Percentiles rank a stretch among this genome's conserved stretches.
Conservation (phyloP, 177 flowering plant species). For the Tripterygium wilfordii region DNA sequence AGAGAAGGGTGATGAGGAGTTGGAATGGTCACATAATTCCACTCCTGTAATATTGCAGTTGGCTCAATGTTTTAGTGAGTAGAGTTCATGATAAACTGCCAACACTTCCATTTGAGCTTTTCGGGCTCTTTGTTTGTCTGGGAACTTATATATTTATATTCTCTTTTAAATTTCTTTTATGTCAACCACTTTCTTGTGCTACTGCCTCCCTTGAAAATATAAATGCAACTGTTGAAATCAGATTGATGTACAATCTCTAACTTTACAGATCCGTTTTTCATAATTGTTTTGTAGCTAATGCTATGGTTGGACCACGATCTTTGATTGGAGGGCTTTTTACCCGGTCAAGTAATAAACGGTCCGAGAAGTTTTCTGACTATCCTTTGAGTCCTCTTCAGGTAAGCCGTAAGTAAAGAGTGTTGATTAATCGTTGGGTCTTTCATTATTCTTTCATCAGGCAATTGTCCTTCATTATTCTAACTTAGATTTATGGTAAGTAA, state of each 20-base stretch:
- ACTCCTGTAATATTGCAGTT: slow-evolving; percentile 50
- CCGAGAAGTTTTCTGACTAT: slow-evolving; percentile 39
- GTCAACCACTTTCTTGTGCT: too few relatives aligned
- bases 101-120: too few relatives aligned
- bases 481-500: too few relatives aligned
- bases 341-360: slow-evolving; percentile 50
- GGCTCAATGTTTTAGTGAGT: slow-evolving; percentile 80
- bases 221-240: too few relatives aligned
- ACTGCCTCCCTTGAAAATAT: too few relatives aligned
- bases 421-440: background rate
- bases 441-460: too few relatives aligned
- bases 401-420: slow-evolving; percentile 27
- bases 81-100: too few relatives aligned
- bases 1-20: slow-evolving; percentile 41
- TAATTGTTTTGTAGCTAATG: slow-evolving; percentile 81
- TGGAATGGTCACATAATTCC: slow-evolving; percentile 56
- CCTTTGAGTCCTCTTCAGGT: slow-evolving; percentile 72
- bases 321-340: slow-evolving; percentile 74
- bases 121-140: too few relatives aligned
- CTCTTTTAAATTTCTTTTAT: too few relatives aligned
- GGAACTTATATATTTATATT: too few relatives aligned
- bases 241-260: background rate
- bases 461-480: too few relatives aligned
- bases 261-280: slow-evolving; percentile 15
- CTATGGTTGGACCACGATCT: slow-evolving; percentile 95